Conservation (phyloP, 176 grass and related monocot genomes). For the Lolium perenne region DNA sequence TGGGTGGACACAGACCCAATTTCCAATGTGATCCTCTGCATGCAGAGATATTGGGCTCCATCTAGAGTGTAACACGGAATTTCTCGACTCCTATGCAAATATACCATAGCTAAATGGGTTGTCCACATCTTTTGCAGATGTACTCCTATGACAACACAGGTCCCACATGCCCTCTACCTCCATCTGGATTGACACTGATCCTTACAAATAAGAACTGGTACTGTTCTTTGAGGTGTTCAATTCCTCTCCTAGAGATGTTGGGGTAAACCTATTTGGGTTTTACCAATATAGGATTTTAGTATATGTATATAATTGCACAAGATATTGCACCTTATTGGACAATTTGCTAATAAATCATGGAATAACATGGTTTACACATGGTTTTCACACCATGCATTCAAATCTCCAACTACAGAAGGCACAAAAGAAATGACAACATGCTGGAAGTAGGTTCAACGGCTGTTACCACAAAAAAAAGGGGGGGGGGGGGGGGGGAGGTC, state of each 20-base stretch:
- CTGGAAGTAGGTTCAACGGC: neutral
- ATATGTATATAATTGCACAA: neutral
- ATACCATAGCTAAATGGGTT: conserved; percentile 18
- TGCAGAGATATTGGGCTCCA: conserved; percentile 20
- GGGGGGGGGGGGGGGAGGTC: neutral
- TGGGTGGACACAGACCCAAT: neutral
- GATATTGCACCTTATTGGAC: neutral
- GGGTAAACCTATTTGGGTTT: conserved; percentile 21
- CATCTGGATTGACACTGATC: neutral
- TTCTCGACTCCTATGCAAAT: conserved; percentile 12
- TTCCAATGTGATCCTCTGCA: conserved; percentile 8
- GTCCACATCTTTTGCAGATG: conserved; percentile 10
- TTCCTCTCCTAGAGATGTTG: conserved; percentile 22
- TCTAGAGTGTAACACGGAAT: conserved; percentile 9
- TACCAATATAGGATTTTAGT: neutral
- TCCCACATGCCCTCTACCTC: neutral
- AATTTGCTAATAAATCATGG: conserved; percentile 4
- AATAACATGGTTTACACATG: conserved; percentile 15
- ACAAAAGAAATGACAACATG: neutral
- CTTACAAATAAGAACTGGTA: neutral
- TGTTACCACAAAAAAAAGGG: conserved; percentile 1
- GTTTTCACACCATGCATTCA: conserved; percentile 2
- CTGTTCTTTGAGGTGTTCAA: conserved; percentile 26
- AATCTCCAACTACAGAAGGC: neutral
- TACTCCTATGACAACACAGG: neutral